Percentiles rank a stretch among this genome's conserved stretches.
Conservation (phyloP, 768 basidiomycete species). For the Artomyces pyxidatus region DNA sequence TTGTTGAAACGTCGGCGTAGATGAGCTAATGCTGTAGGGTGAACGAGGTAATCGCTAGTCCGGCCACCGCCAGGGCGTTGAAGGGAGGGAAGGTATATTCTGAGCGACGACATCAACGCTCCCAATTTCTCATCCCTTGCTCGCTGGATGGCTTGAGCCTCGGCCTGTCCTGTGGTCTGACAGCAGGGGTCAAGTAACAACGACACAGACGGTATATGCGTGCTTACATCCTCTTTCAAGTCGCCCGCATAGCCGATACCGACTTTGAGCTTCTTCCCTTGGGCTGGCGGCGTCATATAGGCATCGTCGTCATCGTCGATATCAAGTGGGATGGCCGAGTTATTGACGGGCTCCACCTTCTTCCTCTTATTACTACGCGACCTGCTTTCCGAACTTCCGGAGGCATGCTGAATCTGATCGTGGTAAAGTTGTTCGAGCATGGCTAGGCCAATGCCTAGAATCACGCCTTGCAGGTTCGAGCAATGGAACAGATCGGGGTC, state of each 20-base stretch:
- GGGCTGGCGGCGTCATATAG: slow-evolving; percentile 32
- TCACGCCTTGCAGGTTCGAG: slow-evolving; percentile 79
- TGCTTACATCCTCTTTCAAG: slow-evolving; percentile 74
- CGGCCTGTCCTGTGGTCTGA: slow-evolving; percentile 73
- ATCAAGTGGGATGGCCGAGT: slow-evolving; percentile 23
- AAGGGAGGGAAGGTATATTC: slow-evolving; percentile 78
- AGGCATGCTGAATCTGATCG: slow-evolving; percentile 37
- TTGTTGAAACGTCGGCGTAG: slow-evolving; percentile 87
- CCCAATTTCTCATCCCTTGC: slow-evolving; percentile 70
- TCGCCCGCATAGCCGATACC: slow-evolving; percentile 88
- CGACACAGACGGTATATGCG: background rate
- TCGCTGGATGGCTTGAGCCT: slow-evolving; percentile 67
- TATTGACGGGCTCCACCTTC: slow-evolving; percentile 32
- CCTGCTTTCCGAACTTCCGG: slow-evolving; percentile 19
- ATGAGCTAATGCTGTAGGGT: slow-evolving; percentile 87
- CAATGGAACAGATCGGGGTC: slow-evolving; percentile 78
- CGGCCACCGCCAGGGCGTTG: slow-evolving; percentile 67
- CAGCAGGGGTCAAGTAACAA: background rate
- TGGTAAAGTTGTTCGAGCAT: slow-evolving; percentile 74
- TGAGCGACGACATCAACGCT: slow-evolving; percentile 57
- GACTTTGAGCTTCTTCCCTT: slow-evolving; percentile 62
- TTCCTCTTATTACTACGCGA: slow-evolving; percentile 26
- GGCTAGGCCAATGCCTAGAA: slow-evolving; percentile 83
- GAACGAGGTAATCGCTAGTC: slow-evolving; percentile 86
- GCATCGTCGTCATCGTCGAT: slow-evolving; percentile 48